Percentiles rank a stretch among this genome's conserved stretches.
These are phyloP conservation scores for Diutina ranongensis DNA, from an alignment of 1,139 yeast genomes.

Conservation along the genomic window DNA sequence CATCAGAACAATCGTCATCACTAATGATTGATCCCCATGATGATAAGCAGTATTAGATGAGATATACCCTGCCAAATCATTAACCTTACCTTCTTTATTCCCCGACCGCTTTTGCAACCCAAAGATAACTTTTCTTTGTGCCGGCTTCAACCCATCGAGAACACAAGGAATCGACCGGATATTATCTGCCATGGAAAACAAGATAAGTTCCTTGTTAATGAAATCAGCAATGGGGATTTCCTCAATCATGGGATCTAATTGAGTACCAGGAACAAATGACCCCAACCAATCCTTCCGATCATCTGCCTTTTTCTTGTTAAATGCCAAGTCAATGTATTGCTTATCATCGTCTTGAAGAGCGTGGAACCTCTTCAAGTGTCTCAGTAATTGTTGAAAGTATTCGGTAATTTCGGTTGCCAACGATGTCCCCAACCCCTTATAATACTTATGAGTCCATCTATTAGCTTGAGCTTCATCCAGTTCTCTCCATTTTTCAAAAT, in stretches of 20 bases:
- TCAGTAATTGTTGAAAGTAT: slow-evolving; percentile 78
- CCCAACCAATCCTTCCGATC: slow-evolving; percentile 97
- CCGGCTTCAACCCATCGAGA: slow-evolving; percentile 94
- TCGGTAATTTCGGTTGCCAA: slow-evolving; percentile 72
- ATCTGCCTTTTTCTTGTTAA: slow-evolving; percentile 91
- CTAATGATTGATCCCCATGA: slow-evolving; percentile 85
- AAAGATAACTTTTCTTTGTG: slow-evolving; percentile 86
- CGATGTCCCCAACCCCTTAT: slow-evolving; percentile 98
- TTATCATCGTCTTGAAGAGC: slow-evolving; percentile 73
- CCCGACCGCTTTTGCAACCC: slow-evolving; percentile 83
- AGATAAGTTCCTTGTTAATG: slow-evolving; percentile 86
- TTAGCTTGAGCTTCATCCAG: slow-evolving; percentile 54
- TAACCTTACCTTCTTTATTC: slow-evolving; percentile 73
- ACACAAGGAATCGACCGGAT: slow-evolving; percentile 91
- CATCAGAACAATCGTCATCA: slow-evolving; percentile 82
- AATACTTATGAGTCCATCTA: slow-evolving; percentile 90
- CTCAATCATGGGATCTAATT: slow-evolving; percentile 66
- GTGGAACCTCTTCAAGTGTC: slow-evolving; percentile 79
- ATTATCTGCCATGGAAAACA: slow-evolving; percentile 95
- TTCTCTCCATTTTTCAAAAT: slow-evolving; percentile 89
- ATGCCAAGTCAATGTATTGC: slow-evolving; percentile 81
- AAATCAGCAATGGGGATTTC: slow-evolving; percentile 88
- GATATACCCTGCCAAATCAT: slow-evolving; percentile 84
- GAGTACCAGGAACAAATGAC: slow-evolving; percentile 83
- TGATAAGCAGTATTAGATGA: slow-evolving; percentile 89